phyloP scores from a whole-genome alignment of 768 basidiomycete genomes.

The Termitomyces sp. region DNA sequence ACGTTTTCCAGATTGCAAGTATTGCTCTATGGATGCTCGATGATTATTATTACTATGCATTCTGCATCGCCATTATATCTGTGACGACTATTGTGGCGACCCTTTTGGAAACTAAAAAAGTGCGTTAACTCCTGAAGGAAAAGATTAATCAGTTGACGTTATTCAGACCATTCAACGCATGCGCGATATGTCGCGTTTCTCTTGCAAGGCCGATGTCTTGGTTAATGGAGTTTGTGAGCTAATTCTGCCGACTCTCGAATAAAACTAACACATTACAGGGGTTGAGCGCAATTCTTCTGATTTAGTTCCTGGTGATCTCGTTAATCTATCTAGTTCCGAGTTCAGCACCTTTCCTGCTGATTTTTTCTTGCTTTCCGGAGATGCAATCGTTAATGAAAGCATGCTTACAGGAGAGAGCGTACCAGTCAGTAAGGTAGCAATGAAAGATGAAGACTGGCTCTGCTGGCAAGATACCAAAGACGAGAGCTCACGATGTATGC shows the following conservation, averaged over 20 bases:
- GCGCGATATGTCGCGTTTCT: constrained; percentile 93
- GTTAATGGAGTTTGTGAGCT: constrained; percentile 67
- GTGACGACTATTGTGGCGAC: constrained; percentile 79
- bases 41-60: constrained; percentile 96
- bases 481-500: constrained; percentile 75
- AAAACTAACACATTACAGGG: constrained; percentile 41
- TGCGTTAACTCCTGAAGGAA: constrained; percentile 22
- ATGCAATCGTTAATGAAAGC: constrained; percentile 97
- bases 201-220: constrained; percentile 69
- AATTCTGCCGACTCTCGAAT: neutral
- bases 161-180: constrained; percentile 82
- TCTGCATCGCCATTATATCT: constrained; percentile 92
- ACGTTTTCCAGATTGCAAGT: constrained; percentile 96
- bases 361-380: constrained; percentile 87
- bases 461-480: constrained; percentile 67
- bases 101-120: constrained; percentile 88
- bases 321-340: constrained; percentile 78
- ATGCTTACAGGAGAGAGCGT: constrained; percentile 99
- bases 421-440: constrained; percentile 86
- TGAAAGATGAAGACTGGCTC: constrained; percentile 71
- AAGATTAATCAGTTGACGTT: neutral
- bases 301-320: constrained; percentile 88
- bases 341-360: constrained; percentile 82
- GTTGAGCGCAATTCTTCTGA: constrained; percentile 62
- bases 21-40: constrained; percentile 93